Evolutionary conservation across 192 early-diverging fungal genomes (phyloP).

Genomic region (Globomyces pollinis-pini): DNA sequence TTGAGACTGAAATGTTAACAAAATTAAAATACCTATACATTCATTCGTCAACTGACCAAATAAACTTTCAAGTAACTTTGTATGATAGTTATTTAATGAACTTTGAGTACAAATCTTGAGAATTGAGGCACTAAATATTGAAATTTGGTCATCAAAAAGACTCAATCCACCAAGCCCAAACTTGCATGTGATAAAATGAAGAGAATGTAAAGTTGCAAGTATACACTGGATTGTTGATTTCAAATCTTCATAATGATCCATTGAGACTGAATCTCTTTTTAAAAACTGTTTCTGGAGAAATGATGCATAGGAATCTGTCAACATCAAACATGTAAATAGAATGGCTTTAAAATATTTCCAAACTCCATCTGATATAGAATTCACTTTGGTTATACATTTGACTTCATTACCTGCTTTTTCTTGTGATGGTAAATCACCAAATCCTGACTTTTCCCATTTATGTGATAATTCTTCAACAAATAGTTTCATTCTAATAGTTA

Average conservation of each 20-base stretch:
- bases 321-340: not conserved
- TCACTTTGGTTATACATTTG: too few species aligned
- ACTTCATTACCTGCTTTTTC: too few species aligned
- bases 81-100: not conserved
- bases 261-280: not conserved
- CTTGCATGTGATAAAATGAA: slow-evolving; percentile 1
- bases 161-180: slow-evolving; percentile 2
- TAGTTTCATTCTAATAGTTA: too few species aligned
- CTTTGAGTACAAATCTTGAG: not conserved
- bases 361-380: too few species aligned
- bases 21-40: not conserved
- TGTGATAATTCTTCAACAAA: too few species aligned
- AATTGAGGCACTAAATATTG: not conserved
- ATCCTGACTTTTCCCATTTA: too few species aligned
- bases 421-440: too few species aligned
- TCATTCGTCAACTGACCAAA: not conserved
- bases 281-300: not conserved
- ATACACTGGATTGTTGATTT: not conserved
- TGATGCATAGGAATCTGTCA: not conserved
- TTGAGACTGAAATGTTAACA: not conserved
- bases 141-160: not conserved
- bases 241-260: not conserved
- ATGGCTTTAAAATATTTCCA: slow-evolving; percentile 6
- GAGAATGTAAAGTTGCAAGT: not conserved
- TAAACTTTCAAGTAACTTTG: not conserved